Conservation (phyloP, 495 filamentous ascomycete species). For the Penicillium herquei region DNA sequence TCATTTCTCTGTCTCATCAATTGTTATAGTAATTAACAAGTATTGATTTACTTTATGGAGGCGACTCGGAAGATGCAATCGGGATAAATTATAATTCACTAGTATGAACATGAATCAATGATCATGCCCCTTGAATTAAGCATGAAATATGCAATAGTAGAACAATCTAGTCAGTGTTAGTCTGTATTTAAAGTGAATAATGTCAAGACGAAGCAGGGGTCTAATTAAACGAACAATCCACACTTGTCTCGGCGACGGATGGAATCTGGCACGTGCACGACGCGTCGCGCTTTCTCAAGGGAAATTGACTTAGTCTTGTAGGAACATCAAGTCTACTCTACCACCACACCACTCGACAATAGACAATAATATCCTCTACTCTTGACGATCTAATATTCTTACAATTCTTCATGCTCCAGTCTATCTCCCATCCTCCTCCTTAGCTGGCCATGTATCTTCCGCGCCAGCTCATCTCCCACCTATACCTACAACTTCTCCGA, state of each 20-base stretch:
- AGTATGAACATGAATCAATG: background rate
- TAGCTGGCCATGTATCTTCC: slow-evolving; percentile 83
- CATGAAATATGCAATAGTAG: too few relatives aligned
- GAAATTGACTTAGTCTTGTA: too few relatives aligned
- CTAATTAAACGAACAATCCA: slow-evolving; percentile 3
- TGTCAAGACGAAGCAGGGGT: too few relatives aligned
- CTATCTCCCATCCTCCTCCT: slow-evolving; percentile 12
- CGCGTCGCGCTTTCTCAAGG: slow-evolving; percentile 18
- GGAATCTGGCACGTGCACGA: slow-evolving; percentile 23
- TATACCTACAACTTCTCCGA: slow-evolving; percentile 82
- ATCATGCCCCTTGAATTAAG: background rate
- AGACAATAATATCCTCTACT: background rate
- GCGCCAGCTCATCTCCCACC: slow-evolving; percentile 78
- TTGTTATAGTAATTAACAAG: background rate
- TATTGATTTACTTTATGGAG: background rate
- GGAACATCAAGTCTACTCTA: background rate
- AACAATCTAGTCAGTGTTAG: too few relatives aligned
- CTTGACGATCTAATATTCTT: slow-evolving; percentile 5
- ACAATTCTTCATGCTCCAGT: slow-evolving; percentile 24
- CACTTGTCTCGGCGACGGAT: slow-evolving; percentile 27
- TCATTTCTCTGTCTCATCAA: background rate
- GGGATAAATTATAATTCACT: too few relatives aligned
- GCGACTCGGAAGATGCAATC: too few relatives aligned
- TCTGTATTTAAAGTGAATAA: too few relatives aligned
- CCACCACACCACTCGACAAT: background rate